A percentile compares a stretch with the other conserved stretches of the same genome.
Conservation (phyloP, 441 rosid species). For the Gossypium lobatum region DNA sequence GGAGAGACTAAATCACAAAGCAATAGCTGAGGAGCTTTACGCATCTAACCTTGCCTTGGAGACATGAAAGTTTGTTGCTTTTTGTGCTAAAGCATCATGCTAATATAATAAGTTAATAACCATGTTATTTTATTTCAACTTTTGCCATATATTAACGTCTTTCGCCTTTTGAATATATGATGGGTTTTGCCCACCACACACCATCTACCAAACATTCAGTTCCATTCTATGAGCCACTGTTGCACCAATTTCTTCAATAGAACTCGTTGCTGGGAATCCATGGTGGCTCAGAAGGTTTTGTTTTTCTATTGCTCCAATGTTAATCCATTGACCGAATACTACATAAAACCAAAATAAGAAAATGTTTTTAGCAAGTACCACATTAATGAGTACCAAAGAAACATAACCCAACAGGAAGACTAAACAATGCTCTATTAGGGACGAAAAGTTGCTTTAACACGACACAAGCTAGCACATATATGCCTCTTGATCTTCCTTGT, state of each 20-base stretch:
- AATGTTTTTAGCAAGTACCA: neutral
- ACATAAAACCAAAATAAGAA: neutral
- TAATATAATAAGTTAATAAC: neutral
- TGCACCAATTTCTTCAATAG: neutral
- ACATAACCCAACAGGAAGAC: no score
- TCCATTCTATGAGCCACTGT: no score
- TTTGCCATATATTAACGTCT: no score
- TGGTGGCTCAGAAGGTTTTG: neutral
- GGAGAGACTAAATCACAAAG: conserved; percentile 32
- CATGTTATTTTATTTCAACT: no score
- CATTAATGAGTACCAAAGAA: neutral
- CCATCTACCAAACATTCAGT: no score
- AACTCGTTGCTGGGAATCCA: neutral
- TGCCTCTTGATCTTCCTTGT: neutral
- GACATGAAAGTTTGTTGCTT: neutral
- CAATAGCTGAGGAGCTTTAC: neutral
- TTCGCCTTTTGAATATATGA: no score
- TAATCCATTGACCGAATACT: no score
- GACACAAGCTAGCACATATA: neutral
- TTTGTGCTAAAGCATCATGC: neutral
- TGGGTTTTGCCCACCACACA: no score
- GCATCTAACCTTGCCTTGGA: neutral
- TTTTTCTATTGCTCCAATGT: neutral
- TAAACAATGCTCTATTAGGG: neutral
- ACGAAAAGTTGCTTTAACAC: neutral